Base-by-base conservation (phyloP, 1,139 yeast species). In the Zygoascus sp. region DNA sequence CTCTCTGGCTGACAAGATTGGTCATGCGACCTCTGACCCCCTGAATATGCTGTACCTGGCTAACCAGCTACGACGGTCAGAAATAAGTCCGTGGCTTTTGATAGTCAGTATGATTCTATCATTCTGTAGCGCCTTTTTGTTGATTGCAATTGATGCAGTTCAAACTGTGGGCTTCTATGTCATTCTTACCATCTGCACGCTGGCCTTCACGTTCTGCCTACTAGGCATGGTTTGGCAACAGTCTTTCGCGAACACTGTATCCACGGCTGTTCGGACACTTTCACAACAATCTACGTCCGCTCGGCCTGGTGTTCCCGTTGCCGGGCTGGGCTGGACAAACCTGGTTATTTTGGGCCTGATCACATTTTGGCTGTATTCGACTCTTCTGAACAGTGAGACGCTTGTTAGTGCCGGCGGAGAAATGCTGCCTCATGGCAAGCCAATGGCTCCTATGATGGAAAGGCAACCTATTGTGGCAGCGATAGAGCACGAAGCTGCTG, bases 211-310 rank as follows among this genome's bases (percentile, higher is more conserved):
- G 20, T 45, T 59, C 23, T 39, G 50, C 16, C 48, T 59, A 20
- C 44, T 60, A 7, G 57, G 55, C 22, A 53, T 60, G 58, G 53
- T 57, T 11, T 60, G 63, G 60, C 64, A 60, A 42, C 63, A 60
- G 45, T 52, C 56, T 13, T 40, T 53, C 10, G 55, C 53, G 20
- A 47, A 48, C 34, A 50, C 54, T 13, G 50, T 56, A 11, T 42
- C 48, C 10, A 37, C 45, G 15, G 48, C 53, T 6, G 41, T 55
- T 16, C 43, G 43, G 32, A 46, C 50, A 25, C 35, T 59, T 13
- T 42, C 55, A 1, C 49, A 49, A 16, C 32, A 47, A 32, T 48
- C 53, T 2, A 45, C 53, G 3, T 28, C 35, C 13, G 51, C 50
- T 7, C 42, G 40, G 8, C 10, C 49, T 13, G 61, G 61, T 1